Conservation (phyloP, 306 rosid genomes). For the Astragalus glycyphyllos region DNA sequence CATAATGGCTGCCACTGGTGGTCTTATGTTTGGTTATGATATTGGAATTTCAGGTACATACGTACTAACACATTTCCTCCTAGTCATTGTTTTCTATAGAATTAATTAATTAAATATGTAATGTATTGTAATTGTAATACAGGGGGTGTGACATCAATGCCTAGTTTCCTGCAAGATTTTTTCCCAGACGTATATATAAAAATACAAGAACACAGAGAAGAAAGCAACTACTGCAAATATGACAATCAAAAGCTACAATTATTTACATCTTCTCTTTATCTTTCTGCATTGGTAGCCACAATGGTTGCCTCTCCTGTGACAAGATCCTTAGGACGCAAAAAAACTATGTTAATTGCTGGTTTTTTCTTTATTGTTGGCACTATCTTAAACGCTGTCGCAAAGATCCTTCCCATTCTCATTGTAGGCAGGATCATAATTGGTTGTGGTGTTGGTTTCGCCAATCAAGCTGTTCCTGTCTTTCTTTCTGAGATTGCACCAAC, state of each 20-base stretch:
- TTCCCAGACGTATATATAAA: constrained; percentile 64
- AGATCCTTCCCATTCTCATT: constrained; percentile 58
- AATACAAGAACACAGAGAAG: not conserved
- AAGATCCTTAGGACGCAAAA: constrained; percentile 59
- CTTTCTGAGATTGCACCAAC: constrained; percentile 56
- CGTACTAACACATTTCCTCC: not conserved
- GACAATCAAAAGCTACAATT: constrained; percentile 70
- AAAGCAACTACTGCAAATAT: constrained; percentile 78
- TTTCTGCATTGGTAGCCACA: constrained; percentile 72
- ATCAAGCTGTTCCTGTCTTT: constrained; percentile 36
- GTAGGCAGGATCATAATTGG: constrained; percentile 69
- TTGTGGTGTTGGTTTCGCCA: constrained; percentile 83
- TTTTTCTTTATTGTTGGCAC: constrained; percentile 64
- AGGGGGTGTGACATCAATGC: constrained; percentile 88
- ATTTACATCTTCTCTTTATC: constrained; percentile 86
- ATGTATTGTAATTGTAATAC: constrained; percentile 4
- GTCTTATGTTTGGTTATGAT: constrained; percentile 77
- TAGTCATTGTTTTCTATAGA: too few species aligned
- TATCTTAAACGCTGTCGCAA: constrained; percentile 52
- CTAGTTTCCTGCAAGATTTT: constrained; percentile 57
- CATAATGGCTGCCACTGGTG: constrained; percentile 64
- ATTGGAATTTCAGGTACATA: constrained; percentile 60
- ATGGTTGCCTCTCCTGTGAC: constrained; percentile 64
- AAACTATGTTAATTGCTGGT: constrained; percentile 78
- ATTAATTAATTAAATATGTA: not conserved